phyloP scores from a whole-genome alignment of 768 basidiomycete species.

The Inosperma sp. region DNA sequence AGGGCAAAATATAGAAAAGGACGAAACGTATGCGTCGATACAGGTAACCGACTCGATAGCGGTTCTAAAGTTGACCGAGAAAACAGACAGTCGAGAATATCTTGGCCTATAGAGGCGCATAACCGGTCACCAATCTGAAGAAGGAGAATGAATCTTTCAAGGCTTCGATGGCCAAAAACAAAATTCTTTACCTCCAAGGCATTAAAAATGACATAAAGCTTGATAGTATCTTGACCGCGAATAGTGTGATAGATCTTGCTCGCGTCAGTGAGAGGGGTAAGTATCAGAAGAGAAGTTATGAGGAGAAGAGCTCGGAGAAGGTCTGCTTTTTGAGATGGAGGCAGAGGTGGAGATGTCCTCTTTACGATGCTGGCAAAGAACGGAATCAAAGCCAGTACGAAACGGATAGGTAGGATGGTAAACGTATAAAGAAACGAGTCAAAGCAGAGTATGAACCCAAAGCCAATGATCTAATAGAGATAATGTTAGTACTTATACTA shows the following conservation, averaged over 20 bases:
- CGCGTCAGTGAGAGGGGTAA: constrained; percentile 84
- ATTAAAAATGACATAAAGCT: constrained; percentile 98
- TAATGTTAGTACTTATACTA: background rate
- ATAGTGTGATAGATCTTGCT: constrained; percentile 98
- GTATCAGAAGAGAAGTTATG: constrained; percentile 62
- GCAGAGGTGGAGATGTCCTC: constrained; percentile 51
- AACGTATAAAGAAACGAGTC: constrained; percentile 98
- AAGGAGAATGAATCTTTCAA: background rate
- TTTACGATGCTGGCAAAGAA: constrained; percentile 48
- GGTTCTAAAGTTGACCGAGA: constrained; percentile 84
- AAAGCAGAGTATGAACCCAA: constrained; percentile 89
- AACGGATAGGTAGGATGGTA: constrained; percentile 93
- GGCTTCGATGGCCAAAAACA: too few species aligned
- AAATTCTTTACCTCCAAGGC: constrained; percentile 76
- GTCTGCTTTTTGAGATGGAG: constrained; percentile 90
- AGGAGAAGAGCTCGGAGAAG: constrained; percentile 80
- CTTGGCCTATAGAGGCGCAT: constrained; percentile 95
- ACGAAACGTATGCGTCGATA: constrained; percentile 63
- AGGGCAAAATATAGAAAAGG: constrained; percentile 83
- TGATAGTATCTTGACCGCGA: constrained; percentile 97
- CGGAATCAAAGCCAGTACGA: constrained; percentile 56
- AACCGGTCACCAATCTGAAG: constrained; percentile 88
- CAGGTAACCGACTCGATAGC: constrained; percentile 55
- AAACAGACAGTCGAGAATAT: constrained; percentile 93
- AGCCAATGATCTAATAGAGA: constrained; percentile 68